phyloP scores from a whole-genome alignment of 2,329 filamentous ascomycete species.

The Stagonosporopsis tanaceti region DNA sequence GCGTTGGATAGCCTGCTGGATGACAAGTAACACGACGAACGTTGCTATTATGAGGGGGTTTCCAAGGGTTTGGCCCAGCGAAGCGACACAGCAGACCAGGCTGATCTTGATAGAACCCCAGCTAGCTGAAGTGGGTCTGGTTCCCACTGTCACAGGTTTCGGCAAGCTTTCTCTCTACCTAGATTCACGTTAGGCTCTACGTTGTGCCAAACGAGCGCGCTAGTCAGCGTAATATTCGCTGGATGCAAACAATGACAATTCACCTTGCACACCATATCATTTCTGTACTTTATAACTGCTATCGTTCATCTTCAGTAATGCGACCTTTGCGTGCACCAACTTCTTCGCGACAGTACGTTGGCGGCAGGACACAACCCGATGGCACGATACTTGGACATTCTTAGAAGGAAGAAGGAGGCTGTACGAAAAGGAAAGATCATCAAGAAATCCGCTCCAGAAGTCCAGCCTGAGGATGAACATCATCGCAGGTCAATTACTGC shows the following conservation, averaged over 20 bases:
- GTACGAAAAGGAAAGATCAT: slow-evolving; percentile 7
- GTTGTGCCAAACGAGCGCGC: background rate
- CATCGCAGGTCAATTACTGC: background rate
- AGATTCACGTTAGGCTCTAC: background rate
- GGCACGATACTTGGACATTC: background rate
- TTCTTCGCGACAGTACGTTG: background rate
- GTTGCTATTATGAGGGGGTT: too few species aligned
- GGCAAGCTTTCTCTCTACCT: background rate
- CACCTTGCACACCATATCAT: background rate
- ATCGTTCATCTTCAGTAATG: background rate
- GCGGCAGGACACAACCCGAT: background rate
- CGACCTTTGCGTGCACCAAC: background rate
- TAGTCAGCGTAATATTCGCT: background rate
- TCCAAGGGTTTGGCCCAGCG: too few species aligned
- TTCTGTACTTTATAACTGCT: background rate
- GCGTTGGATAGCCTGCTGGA: too few species aligned
- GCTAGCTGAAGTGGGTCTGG: background rate
- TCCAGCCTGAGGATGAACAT: background rate
- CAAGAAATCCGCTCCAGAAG: slow-evolving; percentile 2
- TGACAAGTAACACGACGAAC: too few species aligned
- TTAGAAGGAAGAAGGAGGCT: background rate
- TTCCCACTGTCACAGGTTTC: background rate
- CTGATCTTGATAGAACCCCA: background rate
- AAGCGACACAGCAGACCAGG: background rate
- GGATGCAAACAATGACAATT: background rate